These are phyloP conservation scores for Arthrobotrys pseudoclavata DNA, from an alignment of 2,329 filamentous ascomycete genomes.

Conservation along the genomic window DNA sequence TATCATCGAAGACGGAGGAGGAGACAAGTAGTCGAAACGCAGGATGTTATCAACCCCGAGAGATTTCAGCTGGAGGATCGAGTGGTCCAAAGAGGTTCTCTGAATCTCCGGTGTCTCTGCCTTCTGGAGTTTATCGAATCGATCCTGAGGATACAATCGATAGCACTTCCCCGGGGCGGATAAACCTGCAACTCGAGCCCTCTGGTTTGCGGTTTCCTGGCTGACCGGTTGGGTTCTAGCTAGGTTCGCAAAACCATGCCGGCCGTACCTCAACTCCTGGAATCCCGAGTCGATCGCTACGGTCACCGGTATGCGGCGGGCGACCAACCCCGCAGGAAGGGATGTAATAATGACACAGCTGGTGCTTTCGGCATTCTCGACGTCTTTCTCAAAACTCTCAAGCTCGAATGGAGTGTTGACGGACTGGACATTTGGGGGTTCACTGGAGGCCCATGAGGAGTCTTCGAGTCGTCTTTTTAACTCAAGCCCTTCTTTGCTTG, in stretches of 20 bases:
- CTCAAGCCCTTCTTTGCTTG: slow-evolving; percentile 17
- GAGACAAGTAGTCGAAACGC: slow-evolving; percentile 87
- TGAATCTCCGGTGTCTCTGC: slow-evolving; percentile 90
- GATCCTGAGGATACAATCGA: slow-evolving; percentile 85
- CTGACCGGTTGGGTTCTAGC: slow-evolving; percentile 34
- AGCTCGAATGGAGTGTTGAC: slow-evolving; percentile 7
- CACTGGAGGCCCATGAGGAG: background rate
- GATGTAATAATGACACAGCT: slow-evolving; percentile 36
- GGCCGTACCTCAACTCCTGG: slow-evolving; percentile 29
- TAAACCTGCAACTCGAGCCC: slow-evolving; percentile 75
- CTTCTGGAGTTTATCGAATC: slow-evolving; percentile 75
- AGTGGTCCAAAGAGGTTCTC: slow-evolving; percentile 87
- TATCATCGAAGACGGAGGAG: slow-evolving; percentile 86
- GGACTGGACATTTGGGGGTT: background rate
- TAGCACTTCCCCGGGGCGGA: slow-evolving; percentile 95
- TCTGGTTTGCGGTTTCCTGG: slow-evolving; percentile 45
- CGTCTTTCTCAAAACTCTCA: slow-evolving; percentile 7
- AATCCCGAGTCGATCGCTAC: slow-evolving; percentile 44
- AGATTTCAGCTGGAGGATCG: slow-evolving; percentile 91
- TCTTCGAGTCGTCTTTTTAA: slow-evolving; percentile 26
- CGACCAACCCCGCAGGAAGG: slow-evolving; percentile 29
- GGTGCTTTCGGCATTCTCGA: background rate
- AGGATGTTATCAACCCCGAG: slow-evolving; percentile 94
- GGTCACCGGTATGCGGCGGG: slow-evolving; percentile 19
- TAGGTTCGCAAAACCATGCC: slow-evolving; percentile 39